Evolutionary conservation across 257 asterid genomes (phyloP), one percentile per base, ranked within the genome.

Genomic region (Solanum dulcamara): DNA sequence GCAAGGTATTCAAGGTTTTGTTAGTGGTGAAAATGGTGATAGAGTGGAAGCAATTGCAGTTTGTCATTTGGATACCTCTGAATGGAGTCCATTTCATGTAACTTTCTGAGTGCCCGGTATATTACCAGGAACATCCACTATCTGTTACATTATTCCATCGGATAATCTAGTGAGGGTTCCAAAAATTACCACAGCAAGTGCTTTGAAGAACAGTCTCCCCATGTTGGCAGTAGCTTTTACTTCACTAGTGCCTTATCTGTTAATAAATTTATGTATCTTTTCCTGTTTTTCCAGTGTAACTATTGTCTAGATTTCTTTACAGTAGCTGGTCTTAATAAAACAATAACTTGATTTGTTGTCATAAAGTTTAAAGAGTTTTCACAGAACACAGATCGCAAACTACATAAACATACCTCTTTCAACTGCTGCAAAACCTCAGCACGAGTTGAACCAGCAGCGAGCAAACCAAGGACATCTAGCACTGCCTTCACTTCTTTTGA

Each of bases 61-160:
- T 77, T 94, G 98, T 86, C 98, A 94, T 81, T 89, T 93, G 97
- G 96, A 94, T 87, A 94, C 96, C 7, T 91, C 98, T 22, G 91
- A 86, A 28, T 93, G 98, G 97, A 91, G 89, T 79, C 88, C 60
- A 37, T 89, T 87, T 67, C 95, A 91, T 17, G 89, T 90, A 24
- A 86, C 96, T 18, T 94, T 94, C 85, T 55, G 87, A 42, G 88
- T 91, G 89, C 96, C 92, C 1, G 92, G 94, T 64, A 82, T 88
- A 6, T 81, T 88, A 37, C 96, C 97, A 6, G 95, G 97, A 75
- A 77, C 93, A 10, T 85, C 90, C 1, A 91, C 95, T 7, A 88
- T 91, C 10, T 93, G 98, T 91, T 98, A 95, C 90, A 91, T 91
- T 93, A 91, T 94, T 83, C 97, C 97, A 7, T 92, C 96, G 26